Conservation (phyloP, 306 rosid species). For the Biancaea sappan region DNA sequence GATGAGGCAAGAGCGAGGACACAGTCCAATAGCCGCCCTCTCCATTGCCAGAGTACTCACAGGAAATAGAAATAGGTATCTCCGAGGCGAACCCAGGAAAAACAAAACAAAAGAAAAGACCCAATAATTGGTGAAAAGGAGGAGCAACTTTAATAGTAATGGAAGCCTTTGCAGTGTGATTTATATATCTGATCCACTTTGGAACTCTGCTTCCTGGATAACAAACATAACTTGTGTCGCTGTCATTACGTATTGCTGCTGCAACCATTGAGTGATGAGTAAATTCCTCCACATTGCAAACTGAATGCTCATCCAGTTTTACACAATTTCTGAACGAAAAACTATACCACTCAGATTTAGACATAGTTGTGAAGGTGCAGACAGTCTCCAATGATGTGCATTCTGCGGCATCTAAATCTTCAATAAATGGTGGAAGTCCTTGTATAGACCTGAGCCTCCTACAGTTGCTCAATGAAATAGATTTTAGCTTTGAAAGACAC, state of each 20-base stretch:
- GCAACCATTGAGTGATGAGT: background rate
- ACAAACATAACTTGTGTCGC: no score
- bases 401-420: background rate
- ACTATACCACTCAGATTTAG: background rate
- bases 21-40: no score
- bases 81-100: background rate
- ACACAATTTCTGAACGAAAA: background rate
- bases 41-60: no score
- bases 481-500: background rate
- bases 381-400: background rate
- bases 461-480: background rate
- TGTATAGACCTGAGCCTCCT: background rate
- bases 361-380: background rate
- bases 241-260: no score
- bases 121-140: background rate
- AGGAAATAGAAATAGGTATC: background rate
- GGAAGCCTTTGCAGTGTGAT: background rate
- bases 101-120: constrained; percentile 25
- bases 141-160: constrained; percentile 3
- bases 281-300: background rate
- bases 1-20: no score
- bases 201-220: constrained; percentile 9
- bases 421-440: background rate
- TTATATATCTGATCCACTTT: background rate
- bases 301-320: background rate